Evolutionary conservation across 164 flowering plant genomes (phyloP).

Genomic region (Vitis amurensis): DNA sequence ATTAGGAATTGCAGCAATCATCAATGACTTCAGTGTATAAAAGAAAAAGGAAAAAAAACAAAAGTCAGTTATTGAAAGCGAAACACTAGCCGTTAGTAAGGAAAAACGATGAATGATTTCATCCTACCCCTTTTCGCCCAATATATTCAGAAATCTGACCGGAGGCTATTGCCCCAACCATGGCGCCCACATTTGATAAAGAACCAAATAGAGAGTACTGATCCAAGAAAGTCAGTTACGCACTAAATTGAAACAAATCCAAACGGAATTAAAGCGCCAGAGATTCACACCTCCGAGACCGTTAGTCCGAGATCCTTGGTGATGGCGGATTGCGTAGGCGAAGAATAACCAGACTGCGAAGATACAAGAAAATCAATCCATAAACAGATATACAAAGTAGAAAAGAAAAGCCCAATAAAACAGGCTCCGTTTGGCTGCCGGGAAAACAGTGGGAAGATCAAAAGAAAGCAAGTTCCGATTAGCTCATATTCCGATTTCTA

Average conservation of each 20-base stretch:
- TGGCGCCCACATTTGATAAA: slow-evolving; percentile 70
- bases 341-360: slow-evolving; percentile 65
- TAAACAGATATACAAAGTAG: not conserved
- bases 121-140: slow-evolving; percentile 67
- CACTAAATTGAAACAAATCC: not conserved
- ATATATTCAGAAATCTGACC: slow-evolving; percentile 73
- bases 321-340: slow-evolving; percentile 62
- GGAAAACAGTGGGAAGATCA: too few relatives aligned
- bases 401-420: not conserved
- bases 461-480: too few relatives aligned
- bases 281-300: slow-evolving; percentile 48
- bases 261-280: not conserved
- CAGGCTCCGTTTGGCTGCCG: not conserved
- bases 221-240: slow-evolving; percentile 3
- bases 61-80: not conserved
- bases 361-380: slow-evolving; percentile 6
- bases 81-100: not conserved
- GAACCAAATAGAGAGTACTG: slow-evolving; percentile 76
- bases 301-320: slow-evolving; percentile 51
- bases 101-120: not conserved
- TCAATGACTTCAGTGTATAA: slow-evolving; percentile 51
- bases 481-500: too few relatives aligned
- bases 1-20: slow-evolving; percentile 80
- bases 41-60: not conserved
- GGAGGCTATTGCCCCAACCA: slow-evolving; percentile 81